Evolutionary conservation across 108 stramenopile species (phyloP).

Genomic region (Epipyxis sp.): DNA sequence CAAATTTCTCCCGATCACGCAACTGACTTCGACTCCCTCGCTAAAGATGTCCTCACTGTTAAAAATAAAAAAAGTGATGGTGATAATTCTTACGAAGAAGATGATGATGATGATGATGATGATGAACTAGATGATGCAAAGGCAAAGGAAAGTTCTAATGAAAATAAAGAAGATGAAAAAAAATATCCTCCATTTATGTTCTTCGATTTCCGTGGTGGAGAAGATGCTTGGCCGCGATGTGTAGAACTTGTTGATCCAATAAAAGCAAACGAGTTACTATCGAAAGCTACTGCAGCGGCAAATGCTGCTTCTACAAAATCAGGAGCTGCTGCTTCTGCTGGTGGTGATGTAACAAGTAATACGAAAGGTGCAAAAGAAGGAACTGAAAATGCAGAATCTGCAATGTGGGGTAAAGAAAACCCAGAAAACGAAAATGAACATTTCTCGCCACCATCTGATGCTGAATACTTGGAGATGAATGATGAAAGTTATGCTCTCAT

Average conservation of each 20-base stretch:
- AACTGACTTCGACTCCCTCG: conserved; percentile 4
- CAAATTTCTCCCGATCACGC: conserved; percentile 22
- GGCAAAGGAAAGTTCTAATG: not conserved
- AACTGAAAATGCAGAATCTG: too few relatives aligned
- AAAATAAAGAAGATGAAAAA: conserved; percentile 38
- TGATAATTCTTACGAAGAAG: not conserved
- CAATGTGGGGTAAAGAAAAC: not conserved
- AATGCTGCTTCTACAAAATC: conserved; percentile 22
- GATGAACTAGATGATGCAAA: not conserved
- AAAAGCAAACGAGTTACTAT: conserved; percentile 28
- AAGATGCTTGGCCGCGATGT: conserved; percentile 25
- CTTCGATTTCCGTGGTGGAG: conserved; percentile 38
- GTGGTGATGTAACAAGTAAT: too few relatives aligned
- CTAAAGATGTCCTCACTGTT: not conserved
- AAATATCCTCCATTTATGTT: not conserved
- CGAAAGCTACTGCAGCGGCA: conserved; percentile 29
- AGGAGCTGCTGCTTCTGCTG: too few relatives aligned
- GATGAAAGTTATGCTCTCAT: conserved; percentile 37
- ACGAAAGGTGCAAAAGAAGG: not conserved
- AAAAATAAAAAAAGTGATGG: too few relatives aligned
- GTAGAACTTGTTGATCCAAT: conserved; percentile 36
- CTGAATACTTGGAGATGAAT: conserved; percentile 34
- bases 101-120: not conserved
- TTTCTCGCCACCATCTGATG: conserved; percentile 16
- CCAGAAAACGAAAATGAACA: conserved; percentile 12